Evolutionary conservation across 148 eudicot species (phyloP).

Genomic region (Vaccinium darrowii): DNA sequence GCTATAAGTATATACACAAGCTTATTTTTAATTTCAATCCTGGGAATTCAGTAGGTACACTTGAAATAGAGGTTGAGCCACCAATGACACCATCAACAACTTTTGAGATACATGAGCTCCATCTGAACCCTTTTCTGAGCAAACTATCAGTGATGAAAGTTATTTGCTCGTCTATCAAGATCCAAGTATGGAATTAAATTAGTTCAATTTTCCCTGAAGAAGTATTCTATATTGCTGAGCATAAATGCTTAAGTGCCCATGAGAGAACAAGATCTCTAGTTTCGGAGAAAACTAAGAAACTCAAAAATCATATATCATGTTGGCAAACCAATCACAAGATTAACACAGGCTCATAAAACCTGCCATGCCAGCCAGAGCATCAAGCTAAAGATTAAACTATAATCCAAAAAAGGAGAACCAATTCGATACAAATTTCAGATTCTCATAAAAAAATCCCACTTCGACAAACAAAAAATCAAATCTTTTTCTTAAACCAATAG

Average conservation of each 20-base stretch:
- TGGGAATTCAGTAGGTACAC: background rate
- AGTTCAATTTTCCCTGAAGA: background rate
- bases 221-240: background rate
- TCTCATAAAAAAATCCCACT: constrained; percentile 1
- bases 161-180: background rate
- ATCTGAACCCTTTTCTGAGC: background rate
- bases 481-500: constrained; percentile 3
- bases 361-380: background rate
- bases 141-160: background rate
- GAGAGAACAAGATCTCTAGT: background rate
- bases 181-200: background rate
- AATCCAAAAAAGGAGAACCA: background rate
- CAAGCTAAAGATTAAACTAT: background rate
- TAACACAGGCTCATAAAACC: background rate
- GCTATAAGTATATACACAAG: background rate
- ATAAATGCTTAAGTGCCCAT: constrained; percentile 2
- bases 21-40: background rate
- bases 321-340: background rate
- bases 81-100: background rate
- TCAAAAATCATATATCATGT: background rate
- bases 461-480: background rate
- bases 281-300: background rate
- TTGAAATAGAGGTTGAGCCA: background rate
- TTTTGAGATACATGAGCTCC: background rate
- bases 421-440: background rate